Evolutionary conservation across 805 yeast species (phyloP).

Genomic region (Starmerella gropengiesseri): DNA sequence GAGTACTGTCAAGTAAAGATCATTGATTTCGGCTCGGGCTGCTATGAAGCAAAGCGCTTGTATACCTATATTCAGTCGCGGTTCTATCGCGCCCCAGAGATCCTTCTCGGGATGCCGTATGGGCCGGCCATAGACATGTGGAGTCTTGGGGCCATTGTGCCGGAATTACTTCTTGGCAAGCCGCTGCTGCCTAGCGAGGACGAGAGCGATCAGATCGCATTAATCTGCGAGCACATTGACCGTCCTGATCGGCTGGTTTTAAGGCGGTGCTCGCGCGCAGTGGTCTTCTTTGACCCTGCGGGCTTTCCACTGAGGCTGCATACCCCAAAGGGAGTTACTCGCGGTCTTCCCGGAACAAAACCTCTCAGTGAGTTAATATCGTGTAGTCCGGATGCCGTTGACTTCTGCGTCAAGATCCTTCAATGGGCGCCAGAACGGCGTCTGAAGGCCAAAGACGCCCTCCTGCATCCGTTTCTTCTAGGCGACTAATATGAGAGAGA

Average conservation of each 20-base stretch:
- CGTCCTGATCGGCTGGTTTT: slow-evolving; percentile 53
- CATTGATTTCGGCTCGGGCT: slow-evolving; percentile 64
- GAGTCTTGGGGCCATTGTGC: slow-evolving; percentile 95
- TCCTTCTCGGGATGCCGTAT: slow-evolving; percentile 81
- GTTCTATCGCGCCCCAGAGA: slow-evolving; percentile 92
- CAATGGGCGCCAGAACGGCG: slow-evolving; percentile 58
- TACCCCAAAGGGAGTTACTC: slow-evolving; percentile 17
- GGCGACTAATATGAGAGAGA: no score
- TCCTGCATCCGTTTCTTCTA: slow-evolving; percentile 28
- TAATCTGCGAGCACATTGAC: slow-evolving; percentile 81
- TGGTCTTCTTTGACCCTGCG: slow-evolving; percentile 31
- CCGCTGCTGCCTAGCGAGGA: slow-evolving; percentile 94
- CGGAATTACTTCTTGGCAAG: slow-evolving; percentile 83
- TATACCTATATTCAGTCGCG: slow-evolving; percentile 94
- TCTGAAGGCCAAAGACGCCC: slow-evolving; percentile 30
- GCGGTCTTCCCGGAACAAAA: slow-evolving; percentile 19
- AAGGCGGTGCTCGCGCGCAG: slow-evolving; percentile 29
- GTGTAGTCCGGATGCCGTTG: slow-evolving; percentile 20
- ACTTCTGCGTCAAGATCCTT: slow-evolving; percentile 50
- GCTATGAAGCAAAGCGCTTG: slow-evolving; percentile 57
- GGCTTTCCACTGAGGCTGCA: slow-evolving; percentile 27
- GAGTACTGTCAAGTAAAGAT: slow-evolving; percentile 45
- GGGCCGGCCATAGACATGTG: slow-evolving; percentile 90
- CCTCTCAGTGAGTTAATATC: slow-evolving; percentile 14
- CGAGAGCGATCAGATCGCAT: slow-evolving; percentile 78